Evolutionary conservation across 1,139 yeast genomes (phyloP).

Genomic region (Kurtzmaniella quercitrusa): DNA sequence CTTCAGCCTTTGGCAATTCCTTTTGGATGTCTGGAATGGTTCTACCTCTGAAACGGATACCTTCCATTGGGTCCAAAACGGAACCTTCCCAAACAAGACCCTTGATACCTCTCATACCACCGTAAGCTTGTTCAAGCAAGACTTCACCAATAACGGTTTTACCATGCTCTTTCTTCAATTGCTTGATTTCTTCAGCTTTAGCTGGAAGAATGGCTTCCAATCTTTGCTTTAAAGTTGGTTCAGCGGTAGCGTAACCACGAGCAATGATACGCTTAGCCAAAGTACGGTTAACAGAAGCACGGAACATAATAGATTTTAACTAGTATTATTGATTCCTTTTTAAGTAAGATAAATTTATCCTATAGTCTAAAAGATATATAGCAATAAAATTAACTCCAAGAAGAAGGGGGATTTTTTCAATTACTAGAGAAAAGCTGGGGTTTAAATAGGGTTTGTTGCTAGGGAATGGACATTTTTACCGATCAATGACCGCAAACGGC

Average conservation of each 20-base stretch:
- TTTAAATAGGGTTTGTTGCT: neutral
- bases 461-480: neutral
- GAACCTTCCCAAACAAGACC: slow-evolving; percentile 99
- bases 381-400: neutral
- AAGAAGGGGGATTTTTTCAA: neutral
- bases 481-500: neutral
- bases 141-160: slow-evolving; percentile 92
- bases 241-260: slow-evolving; percentile 46
- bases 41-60: slow-evolving; percentile 97
- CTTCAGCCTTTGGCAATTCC: slow-evolving; percentile 90
- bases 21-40: slow-evolving; percentile 94
- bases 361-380: neutral
- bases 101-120: slow-evolving; percentile 99
- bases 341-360: neutral
- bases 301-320: slow-evolving; percentile 17
- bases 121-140: slow-evolving; percentile 92
- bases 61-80: slow-evolving; percentile 95
- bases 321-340: neutral
- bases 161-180: slow-evolving; percentile 85
- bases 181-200: slow-evolving; percentile 87
- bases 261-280: slow-evolving; percentile 27
- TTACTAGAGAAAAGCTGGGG: slow-evolving; percentile 1
- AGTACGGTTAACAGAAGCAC: slow-evolving; percentile 35
- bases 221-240: slow-evolving; percentile 82
- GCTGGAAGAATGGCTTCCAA: slow-evolving; percentile 91